phyloP scores from a whole-genome alignment of 305 asterid genomes.

The Rubia tinctorum region DNA sequence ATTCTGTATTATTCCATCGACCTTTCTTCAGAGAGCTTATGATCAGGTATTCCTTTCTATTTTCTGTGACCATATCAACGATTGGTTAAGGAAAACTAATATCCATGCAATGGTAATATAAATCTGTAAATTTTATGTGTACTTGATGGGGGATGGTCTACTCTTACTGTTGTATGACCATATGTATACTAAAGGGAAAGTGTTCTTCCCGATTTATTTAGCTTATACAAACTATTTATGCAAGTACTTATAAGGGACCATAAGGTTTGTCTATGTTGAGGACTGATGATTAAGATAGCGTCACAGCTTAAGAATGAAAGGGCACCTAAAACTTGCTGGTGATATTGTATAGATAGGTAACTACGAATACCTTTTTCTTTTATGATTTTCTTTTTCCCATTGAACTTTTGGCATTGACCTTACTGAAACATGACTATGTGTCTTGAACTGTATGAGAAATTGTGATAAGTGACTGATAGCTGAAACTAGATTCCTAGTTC shows the following conservation, averaged over 20 bases:
- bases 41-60: constrained; percentile 59
- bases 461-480: neutral
- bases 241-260: neutral
- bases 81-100: neutral
- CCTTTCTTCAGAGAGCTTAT: constrained; percentile 87
- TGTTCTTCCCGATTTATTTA: too few species aligned
- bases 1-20: constrained; percentile 81
- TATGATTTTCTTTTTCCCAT: neutral
- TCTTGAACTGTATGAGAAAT: neutral
- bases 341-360: neutral
- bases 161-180: neutral
- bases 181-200: neutral
- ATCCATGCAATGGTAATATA: neutral
- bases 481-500: neutral
- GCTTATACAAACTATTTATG: too few species aligned
- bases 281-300: neutral
- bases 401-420: neutral
- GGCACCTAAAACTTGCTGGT: neutral
- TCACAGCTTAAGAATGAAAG: neutral
- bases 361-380: neutral
- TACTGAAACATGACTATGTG: neutral
- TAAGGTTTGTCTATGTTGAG: neutral
- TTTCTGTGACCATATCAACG: neutral
- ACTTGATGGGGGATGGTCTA: neutral
- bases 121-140: neutral